Percentiles rank a stretch among this genome's conserved stretches.
Evolutionary conservation across 805 yeast species (phyloP).

Genomic region (Lipomyces orientalis): DNA sequence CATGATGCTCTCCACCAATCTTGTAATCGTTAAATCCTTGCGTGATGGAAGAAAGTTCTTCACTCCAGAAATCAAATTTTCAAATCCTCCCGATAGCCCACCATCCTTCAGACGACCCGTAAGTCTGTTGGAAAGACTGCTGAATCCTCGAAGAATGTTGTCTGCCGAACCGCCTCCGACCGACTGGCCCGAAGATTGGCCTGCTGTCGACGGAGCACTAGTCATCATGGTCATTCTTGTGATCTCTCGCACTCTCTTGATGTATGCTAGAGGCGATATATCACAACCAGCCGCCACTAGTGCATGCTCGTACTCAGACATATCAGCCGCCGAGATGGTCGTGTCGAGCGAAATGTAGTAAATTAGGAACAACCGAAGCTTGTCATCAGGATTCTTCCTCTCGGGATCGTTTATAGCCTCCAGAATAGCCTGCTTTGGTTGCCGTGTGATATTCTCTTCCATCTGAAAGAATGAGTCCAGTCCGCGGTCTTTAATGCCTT

Average conservation of each 20-base stretch:
- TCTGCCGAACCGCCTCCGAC: slow-evolving; percentile 39
- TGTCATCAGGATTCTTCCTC: slow-evolving; percentile 65
- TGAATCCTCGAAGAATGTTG: slow-evolving; percentile 56
- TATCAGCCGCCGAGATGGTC: slow-evolving; percentile 56
- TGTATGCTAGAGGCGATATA: slow-evolving; percentile 68
- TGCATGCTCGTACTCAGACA: slow-evolving; percentile 66
- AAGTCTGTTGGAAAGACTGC: slow-evolving; percentile 74
- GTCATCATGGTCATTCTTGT: slow-evolving; percentile 55
- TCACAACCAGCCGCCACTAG: slow-evolving; percentile 63
- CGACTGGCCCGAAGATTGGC: slow-evolving; percentile 40
- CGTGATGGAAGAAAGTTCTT: slow-evolving; percentile 87
- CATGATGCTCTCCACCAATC: slow-evolving; percentile 88
- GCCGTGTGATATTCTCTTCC: slow-evolving; percentile 72
- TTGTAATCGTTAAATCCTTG: slow-evolving; percentile 86
- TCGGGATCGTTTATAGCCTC: slow-evolving; percentile 59
- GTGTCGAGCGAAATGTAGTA: slow-evolving; percentile 57
- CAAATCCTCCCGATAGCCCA: slow-evolving; percentile 87
- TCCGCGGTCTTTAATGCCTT: slow-evolving; percentile 82
- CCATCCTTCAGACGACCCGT: slow-evolving; percentile 78
- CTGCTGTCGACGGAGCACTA: slow-evolving; percentile 44
- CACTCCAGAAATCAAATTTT: slow-evolving; percentile 84
- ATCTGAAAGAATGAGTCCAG: slow-evolving; percentile 92
- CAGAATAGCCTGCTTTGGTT: slow-evolving; percentile 61
- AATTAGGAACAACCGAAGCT: slow-evolving; percentile 87
- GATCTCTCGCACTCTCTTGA: slow-evolving; percentile 80